Percentiles rank a stretch among this genome's conserved stretches.
These are phyloP conservation scores for Cladobotryum mycophilum DNA, from an alignment of 2,329 filamentous ascomycete species.

Conservation along the genomic window DNA sequence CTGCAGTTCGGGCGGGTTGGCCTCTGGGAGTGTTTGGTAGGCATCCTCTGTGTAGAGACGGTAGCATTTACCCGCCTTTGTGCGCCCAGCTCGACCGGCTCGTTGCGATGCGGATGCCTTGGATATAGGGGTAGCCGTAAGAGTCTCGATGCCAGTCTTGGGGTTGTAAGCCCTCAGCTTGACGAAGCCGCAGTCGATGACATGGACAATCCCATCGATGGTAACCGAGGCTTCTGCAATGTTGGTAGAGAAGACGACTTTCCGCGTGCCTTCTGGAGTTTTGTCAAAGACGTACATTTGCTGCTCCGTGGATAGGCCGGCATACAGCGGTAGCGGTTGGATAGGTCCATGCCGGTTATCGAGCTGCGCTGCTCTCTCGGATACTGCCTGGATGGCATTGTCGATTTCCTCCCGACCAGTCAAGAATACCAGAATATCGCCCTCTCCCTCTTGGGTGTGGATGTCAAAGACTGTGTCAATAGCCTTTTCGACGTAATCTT, in stretches of 20 bases:
- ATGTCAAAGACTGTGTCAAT: conserved; percentile 83
- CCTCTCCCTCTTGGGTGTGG: conserved; percentile 70
- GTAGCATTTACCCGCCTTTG: conserved; percentile 88
- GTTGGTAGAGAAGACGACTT: conserved; percentile 90
- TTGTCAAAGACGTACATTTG: conserved; percentile 94
- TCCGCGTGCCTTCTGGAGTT: conserved; percentile 72
- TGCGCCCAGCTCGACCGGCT: conserved; percentile 83
- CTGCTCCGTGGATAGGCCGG: conserved; percentile 81
- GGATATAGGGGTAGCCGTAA: conserved; percentile 76
- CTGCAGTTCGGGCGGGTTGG: conserved; percentile 84
- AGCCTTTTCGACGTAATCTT: conserved; percentile 81
- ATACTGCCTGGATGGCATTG: conserved; percentile 67
- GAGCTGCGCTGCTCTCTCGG: conserved; percentile 62
- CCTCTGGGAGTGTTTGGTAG: conserved; percentile 59
- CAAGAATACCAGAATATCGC: conserved; percentile 86
- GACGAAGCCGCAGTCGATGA: conserved; percentile 85
- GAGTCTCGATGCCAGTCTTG: conserved; percentile 74
- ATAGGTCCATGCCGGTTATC: conserved; percentile 26
- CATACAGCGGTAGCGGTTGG: conserved; percentile 67
- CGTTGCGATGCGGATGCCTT: conserved; percentile 91
- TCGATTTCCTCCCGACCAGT: conserved; percentile 94
- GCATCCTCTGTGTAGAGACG: conserved; percentile 78
- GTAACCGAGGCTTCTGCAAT: conserved; percentile 96
- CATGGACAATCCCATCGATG: conserved; percentile 85
- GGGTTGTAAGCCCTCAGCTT: conserved; percentile 86